A percentile compares a stretch with the other conserved stretches of the same genome.
Conservation (phyloP, 2,329 filamentous ascomycete species). For the Aspergillus ochraceus region DNA sequence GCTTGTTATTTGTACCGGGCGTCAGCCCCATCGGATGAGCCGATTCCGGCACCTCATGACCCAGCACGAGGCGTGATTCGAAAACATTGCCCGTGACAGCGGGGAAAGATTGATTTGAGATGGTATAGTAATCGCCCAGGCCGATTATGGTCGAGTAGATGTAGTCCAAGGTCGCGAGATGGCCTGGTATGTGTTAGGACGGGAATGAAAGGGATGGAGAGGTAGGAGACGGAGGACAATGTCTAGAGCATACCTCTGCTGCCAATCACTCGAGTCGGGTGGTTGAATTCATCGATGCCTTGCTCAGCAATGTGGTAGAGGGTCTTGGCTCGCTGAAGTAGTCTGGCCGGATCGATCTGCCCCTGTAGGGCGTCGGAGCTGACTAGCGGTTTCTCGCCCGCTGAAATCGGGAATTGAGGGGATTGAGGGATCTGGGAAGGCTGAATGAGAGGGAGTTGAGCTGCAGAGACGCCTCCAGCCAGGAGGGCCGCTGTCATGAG, state of each 20-base stretch:
- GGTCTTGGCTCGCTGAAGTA: conserved; percentile 59
- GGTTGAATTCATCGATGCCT: conserved; percentile 61
- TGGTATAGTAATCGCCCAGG: conserved; percentile 32
- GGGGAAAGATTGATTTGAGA: conserved; percentile 58
- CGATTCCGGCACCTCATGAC: conserved; percentile 52
- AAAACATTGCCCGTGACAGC: conserved; percentile 61
- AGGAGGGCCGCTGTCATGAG: not conserved
- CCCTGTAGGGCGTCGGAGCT: conserved; percentile 43
- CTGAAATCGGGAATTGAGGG: conserved; percentile 15
- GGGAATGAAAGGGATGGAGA: not conserved
- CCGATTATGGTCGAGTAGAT: conserved; percentile 55
- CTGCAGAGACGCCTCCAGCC: not conserved
- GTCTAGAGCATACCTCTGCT: conserved; percentile 54
- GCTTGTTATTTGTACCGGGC: conserved; percentile 42
- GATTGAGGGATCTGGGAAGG: conserved; percentile 10
- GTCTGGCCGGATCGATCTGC: conserved; percentile 57
- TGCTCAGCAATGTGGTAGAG: conserved; percentile 64
- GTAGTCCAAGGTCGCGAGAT: conserved; percentile 63
- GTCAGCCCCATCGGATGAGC: conserved; percentile 65
- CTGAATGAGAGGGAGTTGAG: conserved; percentile 19
- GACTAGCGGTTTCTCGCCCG: conserved; percentile 38
- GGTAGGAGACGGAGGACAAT: not conserved
- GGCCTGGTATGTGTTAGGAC: conserved; percentile 43
- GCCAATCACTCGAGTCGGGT: conserved; percentile 71
- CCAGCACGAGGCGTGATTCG: conserved; percentile 61